These are phyloP conservation scores for Streptanthus diversifolius DNA, from an alignment of 345 rosid genomes.

Conservation along the genomic window DNA sequence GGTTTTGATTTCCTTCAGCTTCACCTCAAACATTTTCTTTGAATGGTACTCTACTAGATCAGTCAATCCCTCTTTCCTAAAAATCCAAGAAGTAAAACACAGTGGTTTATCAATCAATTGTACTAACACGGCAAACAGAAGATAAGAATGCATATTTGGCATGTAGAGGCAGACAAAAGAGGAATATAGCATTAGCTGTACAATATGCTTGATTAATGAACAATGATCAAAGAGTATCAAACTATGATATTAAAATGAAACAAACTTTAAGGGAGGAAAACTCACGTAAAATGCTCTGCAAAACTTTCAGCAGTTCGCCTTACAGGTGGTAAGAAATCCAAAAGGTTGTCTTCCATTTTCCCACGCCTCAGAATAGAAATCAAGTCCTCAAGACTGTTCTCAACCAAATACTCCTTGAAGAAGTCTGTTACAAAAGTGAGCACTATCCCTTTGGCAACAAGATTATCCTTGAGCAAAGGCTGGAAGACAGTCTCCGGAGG, in stretches of 20 bases:
- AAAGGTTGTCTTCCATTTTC: slow-evolving; percentile 84
- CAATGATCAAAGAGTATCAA: not conserved
- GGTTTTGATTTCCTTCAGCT: slow-evolving; percentile 81
- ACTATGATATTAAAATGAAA: not conserved
- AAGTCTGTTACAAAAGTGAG: slow-evolving; percentile 88
- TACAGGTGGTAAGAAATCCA: slow-evolving; percentile 74
- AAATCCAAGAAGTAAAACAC: slow-evolving; percentile 20
- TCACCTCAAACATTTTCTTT: slow-evolving; percentile 89
- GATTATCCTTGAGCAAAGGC: slow-evolving; percentile 96
- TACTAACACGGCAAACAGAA: not conserved
- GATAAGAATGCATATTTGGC: not conserved
- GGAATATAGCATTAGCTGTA: not conserved
- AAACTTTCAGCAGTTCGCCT: slow-evolving; percentile 83
- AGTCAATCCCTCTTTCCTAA: slow-evolving; percentile 80
- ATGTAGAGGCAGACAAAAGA: not conserved
- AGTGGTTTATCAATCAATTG: not conserved
- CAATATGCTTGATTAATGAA: not conserved
- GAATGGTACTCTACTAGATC: slow-evolving; percentile 88
- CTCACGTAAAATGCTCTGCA: slow-evolving; percentile 95
- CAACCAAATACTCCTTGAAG: slow-evolving; percentile 93
- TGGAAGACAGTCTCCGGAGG: slow-evolving; percentile 97
- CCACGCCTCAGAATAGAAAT: slow-evolving; percentile 87
- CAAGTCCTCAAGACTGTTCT: slow-evolving; percentile 91
- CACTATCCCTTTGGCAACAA: slow-evolving; percentile 95
- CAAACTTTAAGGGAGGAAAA: slow-evolving; percentile 6